A percentile compares a stretch with the other conserved stretches of the same genome.
Conservation (phyloP, 169 alveolate species). For the Blepharisma undulans region DNA sequence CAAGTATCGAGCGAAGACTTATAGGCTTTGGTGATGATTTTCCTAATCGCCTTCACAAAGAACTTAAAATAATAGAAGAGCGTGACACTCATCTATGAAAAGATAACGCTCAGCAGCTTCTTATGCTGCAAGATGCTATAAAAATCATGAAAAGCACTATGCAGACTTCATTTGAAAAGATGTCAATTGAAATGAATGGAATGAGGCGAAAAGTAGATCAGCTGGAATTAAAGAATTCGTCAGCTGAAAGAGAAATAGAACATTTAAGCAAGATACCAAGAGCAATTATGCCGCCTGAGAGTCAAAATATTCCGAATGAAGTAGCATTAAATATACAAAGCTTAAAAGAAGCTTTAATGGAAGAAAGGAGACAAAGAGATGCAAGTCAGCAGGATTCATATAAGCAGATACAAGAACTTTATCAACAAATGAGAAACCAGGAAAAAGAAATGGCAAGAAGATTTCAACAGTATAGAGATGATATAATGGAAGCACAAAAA, state of each 20-base stretch:
- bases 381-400: neutral
- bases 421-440: neutral
- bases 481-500: neutral
- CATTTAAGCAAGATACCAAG: constrained; percentile 24
- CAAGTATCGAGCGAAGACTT: constrained; percentile 5
- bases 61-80: neutral
- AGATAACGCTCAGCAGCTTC: constrained; percentile 9
- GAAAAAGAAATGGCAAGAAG: neutral
- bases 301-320: neutral
- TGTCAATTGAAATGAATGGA: neutral
- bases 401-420: constrained; percentile 12
- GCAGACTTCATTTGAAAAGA: neutral
- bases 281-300: neutral
- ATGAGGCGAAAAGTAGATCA: constrained; percentile 1
- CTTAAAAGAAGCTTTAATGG: constrained; percentile 9
- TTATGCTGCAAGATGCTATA: neutral
- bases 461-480: constrained; percentile 11
- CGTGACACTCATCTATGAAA: constrained; percentile 15
- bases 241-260: constrained; percentile 6
- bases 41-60: constrained; percentile 29
- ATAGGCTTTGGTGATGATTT: neutral
- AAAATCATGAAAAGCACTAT: neutral
- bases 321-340: neutral
- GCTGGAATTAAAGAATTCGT: neutral
- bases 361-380: constrained; percentile 30